Conservation (phyloP, 345 rosid species). For the Salix koriyanagi region DNA sequence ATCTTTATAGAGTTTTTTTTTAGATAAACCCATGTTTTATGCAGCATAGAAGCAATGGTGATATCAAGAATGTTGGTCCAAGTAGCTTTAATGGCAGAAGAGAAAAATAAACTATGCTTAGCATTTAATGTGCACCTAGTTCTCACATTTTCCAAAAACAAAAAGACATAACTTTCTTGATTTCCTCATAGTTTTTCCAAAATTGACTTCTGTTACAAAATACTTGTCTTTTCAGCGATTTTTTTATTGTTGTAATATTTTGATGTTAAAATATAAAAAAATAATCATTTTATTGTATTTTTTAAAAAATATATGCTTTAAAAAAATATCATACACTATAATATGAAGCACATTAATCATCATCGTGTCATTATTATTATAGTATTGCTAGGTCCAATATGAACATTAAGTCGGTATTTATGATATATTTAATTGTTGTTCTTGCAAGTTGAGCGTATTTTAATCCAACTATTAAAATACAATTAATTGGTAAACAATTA, state of each 20-base stretch:
- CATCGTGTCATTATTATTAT: background rate
- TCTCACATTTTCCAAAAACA: background rate
- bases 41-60: background rate
- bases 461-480: too few species aligned
- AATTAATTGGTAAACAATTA: too few species aligned
- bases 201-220: background rate
- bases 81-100: background rate
- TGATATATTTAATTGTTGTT: too few species aligned
- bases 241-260: too few species aligned
- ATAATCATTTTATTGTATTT: too few species aligned
- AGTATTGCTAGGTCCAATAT: background rate
- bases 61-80: slow-evolving; percentile 41
- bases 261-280: too few species aligned
- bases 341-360: too few species aligned
- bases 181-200: background rate
- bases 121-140: slow-evolving; percentile 8
- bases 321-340: too few species aligned
- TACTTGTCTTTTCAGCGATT: background rate
- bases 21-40: background rate
- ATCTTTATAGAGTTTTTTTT: slow-evolving; percentile 13
- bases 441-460: too few species aligned
- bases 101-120: too few species aligned
- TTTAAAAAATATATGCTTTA: too few species aligned
- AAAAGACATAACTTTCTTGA: background rate
- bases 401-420: too few species aligned